These are phyloP conservation scores for Gynandropsis gynandra DNA, from an alignment of 345 rosid species.

Conservation along the genomic window DNA sequence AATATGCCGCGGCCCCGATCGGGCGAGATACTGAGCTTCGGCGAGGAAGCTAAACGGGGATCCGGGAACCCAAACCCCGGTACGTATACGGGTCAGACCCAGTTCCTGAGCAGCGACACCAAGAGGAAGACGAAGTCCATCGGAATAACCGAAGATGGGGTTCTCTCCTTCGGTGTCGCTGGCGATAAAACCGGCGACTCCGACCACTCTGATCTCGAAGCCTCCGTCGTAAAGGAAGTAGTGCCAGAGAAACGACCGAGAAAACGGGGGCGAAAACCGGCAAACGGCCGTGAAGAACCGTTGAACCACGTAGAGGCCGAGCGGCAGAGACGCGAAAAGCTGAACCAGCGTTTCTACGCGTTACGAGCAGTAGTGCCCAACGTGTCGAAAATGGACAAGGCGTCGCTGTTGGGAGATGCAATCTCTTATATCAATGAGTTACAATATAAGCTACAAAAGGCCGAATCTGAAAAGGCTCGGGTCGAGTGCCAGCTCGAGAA, in stretches of 20 bases:
- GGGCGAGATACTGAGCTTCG: slow-evolving; percentile 55
- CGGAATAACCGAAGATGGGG: slow-evolving; percentile 53
- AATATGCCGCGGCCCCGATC: slow-evolving; percentile 44
- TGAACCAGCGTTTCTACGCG: slow-evolving; percentile 70
- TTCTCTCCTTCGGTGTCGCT: slow-evolving; percentile 55
- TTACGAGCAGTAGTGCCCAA: slow-evolving; percentile 79
- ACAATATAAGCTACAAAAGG: neutral
- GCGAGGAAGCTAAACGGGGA: slow-evolving; percentile 45
- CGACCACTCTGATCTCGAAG: slow-evolving; percentile 54
- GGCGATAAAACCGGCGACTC: slow-evolving; percentile 56
- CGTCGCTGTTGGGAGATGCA: slow-evolving; percentile 64
- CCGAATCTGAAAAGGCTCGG: slow-evolving; percentile 8
- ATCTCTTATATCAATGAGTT: slow-evolving; percentile 54
- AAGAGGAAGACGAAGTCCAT: slow-evolving; percentile 38
- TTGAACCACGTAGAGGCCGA: slow-evolving; percentile 78
- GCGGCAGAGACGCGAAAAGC: slow-evolving; percentile 82
- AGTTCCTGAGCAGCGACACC: slow-evolving; percentile 31
- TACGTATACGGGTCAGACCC: slow-evolving; percentile 37
- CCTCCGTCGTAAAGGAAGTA: slow-evolving; percentile 46
- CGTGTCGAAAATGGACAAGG: slow-evolving; percentile 79
- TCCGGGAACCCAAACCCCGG: slow-evolving; percentile 33
- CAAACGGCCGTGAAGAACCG: slow-evolving; percentile 71
- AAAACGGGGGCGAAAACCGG: slow-evolving; percentile 81
- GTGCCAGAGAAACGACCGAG: slow-evolving; percentile 42
- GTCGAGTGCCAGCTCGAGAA: slow-evolving; percentile 2